Evolutionary conservation across 202 grass and related monocot genomes (phyloP), one percentile per base, ranked within the genome.

Genomic region (Miscanthus sacchariflorus): DNA sequence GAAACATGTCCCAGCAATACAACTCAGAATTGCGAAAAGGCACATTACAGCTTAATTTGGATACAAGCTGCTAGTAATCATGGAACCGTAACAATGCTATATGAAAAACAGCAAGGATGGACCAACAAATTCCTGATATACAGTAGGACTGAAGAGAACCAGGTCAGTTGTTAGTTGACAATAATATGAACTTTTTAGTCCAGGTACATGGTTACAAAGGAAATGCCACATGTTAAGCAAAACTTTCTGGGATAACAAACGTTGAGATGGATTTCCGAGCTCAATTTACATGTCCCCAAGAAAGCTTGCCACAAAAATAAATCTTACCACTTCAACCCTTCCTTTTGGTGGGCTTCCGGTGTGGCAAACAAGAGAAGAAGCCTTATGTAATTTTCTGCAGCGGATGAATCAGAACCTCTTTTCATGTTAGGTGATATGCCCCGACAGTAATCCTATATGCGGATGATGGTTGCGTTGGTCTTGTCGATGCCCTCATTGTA

Each of bases 381-480:
- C 61, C 64, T 24, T 50, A 12, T 61, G n/a, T 80, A 17, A 50
- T 28, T 70, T 64, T 43, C 76, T 64, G 6, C 23, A 6, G 67
- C 5, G 7, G 23, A 72, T 78, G 72, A 56, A 68, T 27, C 25
- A 43, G 23, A 72, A 5, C 14, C 38, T 81, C 11, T 38, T 46
- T 24, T 71, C 30, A 56, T 81, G 43, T 63, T 19, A 76, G 44
- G 72, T 54, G 71, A 68, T 82, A 38, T 43, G 44, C n/a, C 7
- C 5, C 1, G 0, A 4, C 14, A 33, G 76, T 35, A 24, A 77
- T 90, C 43, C 58, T 95, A 99, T 85, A 99, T 96, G 70, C 94
- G 94, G 61, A 95, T 88, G 25, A 99, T 92, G 43, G 87, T 90
- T 66, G 91, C 93, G 17, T 77, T 92, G 12, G 88, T 87, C 65